These are phyloP conservation scores for Cytospora piceae DNA, from an alignment of 2,329 filamentous ascomycete species.

Conservation along the genomic window DNA sequence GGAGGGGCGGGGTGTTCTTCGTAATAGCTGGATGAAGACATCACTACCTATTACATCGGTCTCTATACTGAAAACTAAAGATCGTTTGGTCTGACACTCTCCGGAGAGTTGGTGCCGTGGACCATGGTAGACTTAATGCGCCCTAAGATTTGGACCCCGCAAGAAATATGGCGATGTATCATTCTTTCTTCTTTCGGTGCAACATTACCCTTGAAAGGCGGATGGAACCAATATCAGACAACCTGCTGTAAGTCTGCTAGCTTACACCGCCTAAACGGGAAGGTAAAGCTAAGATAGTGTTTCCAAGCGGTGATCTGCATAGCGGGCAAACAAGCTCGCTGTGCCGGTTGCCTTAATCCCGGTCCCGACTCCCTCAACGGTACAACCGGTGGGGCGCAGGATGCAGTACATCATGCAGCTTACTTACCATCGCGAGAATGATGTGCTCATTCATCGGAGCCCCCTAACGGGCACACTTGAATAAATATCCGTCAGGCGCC, in stretches of 20 bases:
- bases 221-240: background rate
- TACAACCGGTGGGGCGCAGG: constrained; percentile 1
- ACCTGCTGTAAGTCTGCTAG: constrained; percentile 16
- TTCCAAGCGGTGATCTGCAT: constrained; percentile 11
- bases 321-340: constrained; percentile 14
- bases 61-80: too few relatives aligned
- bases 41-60: too few relatives aligned
- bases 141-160: background rate
- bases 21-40: too few relatives aligned
- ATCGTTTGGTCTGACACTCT: too few relatives aligned
- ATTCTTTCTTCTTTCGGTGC: background rate
- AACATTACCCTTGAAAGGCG: background rate
- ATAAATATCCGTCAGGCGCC: constrained; percentile 1
- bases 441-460: background rate
- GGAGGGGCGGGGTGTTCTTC: too few relatives aligned
- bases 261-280: constrained; percentile 11
- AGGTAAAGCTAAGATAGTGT: constrained; percentile 9
- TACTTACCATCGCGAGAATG: constrained; percentile 7
- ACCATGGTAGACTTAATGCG: background rate
- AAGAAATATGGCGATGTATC: background rate
- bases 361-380: constrained; percentile 3
- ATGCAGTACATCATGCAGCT: constrained; percentile 11
- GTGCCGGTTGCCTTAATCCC: background rate
- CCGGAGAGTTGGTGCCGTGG: too few relatives aligned
- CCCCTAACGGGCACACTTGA: background rate